Evolutionary conservation across 495 filamentous ascomycete species (phyloP).

Genomic region (Schizothecium vesticola): DNA sequence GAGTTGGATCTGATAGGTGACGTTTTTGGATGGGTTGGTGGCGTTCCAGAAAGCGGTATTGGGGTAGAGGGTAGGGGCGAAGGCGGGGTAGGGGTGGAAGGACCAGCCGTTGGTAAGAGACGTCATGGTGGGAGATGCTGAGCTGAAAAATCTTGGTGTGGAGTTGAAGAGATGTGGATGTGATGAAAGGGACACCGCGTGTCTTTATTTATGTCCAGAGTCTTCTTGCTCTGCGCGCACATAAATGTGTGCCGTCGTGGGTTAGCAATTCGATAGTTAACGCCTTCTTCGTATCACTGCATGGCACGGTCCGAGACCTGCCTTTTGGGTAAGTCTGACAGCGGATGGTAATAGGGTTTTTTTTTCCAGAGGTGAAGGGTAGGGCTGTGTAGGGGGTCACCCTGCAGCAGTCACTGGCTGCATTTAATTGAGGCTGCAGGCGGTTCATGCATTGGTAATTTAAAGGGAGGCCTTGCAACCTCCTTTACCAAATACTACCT

Average conservation of each 20-base stretch:
- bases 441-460: background rate
- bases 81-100: conserved; percentile 16
- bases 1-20: conserved; percentile 18
- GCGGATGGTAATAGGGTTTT: too few species aligned
- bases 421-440: conserved; percentile 1
- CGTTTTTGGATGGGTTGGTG: conserved; percentile 6
- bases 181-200: background rate
- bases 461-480: background rate
- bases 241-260: background rate
- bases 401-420: background rate
- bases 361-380: background rate
- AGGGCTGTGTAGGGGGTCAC: background rate
- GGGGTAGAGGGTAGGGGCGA: conserved; percentile 16
- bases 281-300: background rate
- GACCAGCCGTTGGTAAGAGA: conserved; percentile 12
- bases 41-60: conserved; percentile 19
- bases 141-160: background rate
- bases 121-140: conserved; percentile 7
- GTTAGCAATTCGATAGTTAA: background rate
- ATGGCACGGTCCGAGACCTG: too few species aligned
- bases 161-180: background rate
- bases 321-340: too few species aligned
- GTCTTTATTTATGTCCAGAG: background rate
- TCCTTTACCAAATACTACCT: background rate
- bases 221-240: background rate